These are phyloP conservation scores for Oryza meridionalis DNA, from an alignment of 176 grass and related monocot species.

Conservation along the genomic window DNA sequence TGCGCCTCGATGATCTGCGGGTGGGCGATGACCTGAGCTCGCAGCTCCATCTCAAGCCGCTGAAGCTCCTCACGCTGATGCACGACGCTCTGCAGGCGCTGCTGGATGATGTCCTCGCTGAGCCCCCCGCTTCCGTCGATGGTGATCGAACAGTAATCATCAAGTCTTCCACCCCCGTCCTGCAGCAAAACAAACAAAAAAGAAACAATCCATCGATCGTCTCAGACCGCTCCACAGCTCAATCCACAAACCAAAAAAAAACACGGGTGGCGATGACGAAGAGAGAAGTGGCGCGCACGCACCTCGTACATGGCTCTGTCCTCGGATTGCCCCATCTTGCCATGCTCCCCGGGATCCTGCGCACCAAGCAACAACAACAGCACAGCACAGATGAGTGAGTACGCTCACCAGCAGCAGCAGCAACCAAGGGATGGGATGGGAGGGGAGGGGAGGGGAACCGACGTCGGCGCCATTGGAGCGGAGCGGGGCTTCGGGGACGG, in stretches of 20 bases:
- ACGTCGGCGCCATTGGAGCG: conserved; percentile 82
- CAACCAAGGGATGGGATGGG: neutral
- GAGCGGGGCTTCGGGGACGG: conserved; percentile 71
- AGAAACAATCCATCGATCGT: neutral
- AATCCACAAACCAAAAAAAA: neutral
- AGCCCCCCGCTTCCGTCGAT: conserved; percentile 67
- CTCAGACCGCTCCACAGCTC: neutral
- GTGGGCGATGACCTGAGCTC: conserved; percentile 61
- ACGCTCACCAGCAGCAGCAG: neutral
- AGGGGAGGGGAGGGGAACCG: neutral
- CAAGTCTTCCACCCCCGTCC: conserved; percentile 48
- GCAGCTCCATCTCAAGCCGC: conserved; percentile 78
- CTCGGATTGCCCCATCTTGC: conserved; percentile 61
- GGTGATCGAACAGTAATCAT: conserved; percentile 71
- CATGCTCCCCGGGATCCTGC: conserved; percentile 55
- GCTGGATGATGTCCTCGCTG: conserved; percentile 75
- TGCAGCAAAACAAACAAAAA: conserved; percentile 28
- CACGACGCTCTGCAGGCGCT: conserved; percentile 66
- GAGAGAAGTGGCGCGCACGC: neutral
- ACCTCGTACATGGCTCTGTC: conserved; percentile 87
- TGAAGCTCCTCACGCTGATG: conserved; percentile 76
- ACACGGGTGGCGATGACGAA: too few species aligned
- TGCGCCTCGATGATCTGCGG: conserved; percentile 66
- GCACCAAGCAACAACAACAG: neutral
- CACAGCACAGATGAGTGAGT: conserved; percentile 17